Evolutionary conservation across 345 rosid species (phyloP).

Genomic region (Anastatica hierochuntica): DNA sequence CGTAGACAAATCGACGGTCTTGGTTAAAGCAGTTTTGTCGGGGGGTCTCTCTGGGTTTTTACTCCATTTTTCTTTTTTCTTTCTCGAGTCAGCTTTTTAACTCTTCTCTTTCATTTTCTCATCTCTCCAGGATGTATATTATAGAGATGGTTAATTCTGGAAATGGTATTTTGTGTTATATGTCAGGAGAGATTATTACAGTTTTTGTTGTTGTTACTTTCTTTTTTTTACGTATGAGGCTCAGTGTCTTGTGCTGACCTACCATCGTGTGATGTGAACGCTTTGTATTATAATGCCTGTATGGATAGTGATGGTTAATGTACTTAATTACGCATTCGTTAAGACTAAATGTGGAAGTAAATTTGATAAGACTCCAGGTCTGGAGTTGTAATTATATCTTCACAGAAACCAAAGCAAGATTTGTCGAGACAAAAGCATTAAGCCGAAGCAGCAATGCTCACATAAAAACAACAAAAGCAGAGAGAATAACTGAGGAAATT

Average conservation of each 20-base stretch:
- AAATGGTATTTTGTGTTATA: constrained; percentile 19
- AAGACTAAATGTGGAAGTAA: too few species aligned
- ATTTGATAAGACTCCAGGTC: too few species aligned
- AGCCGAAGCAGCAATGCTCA: too few species aligned
- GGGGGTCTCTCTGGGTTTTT: constrained; percentile 8
- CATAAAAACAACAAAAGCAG: too few species aligned
- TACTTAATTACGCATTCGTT: too few species aligned
- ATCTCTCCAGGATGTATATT: constrained; percentile 15
- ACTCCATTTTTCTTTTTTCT: constrained; percentile 6
- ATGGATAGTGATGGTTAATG: too few species aligned
- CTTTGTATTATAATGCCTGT: too few species aligned
- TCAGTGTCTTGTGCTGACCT: background rate
- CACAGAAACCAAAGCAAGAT: too few species aligned
- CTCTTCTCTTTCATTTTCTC: background rate
- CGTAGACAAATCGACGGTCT: constrained; percentile 26
- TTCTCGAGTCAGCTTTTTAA: background rate
- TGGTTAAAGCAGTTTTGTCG: constrained; percentile 4
- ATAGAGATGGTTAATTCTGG: constrained; percentile 20
- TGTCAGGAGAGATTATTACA: background rate
- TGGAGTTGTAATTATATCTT: too few species aligned
- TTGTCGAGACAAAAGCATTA: too few species aligned
- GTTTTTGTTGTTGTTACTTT: background rate
- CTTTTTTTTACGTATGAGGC: background rate
- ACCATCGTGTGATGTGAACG: too few species aligned
- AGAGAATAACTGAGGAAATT: too few species aligned